These are phyloP conservation scores for Penicillium diatomitis DNA, from an alignment of 495 filamentous ascomycete species.

Conservation along the genomic window DNA sequence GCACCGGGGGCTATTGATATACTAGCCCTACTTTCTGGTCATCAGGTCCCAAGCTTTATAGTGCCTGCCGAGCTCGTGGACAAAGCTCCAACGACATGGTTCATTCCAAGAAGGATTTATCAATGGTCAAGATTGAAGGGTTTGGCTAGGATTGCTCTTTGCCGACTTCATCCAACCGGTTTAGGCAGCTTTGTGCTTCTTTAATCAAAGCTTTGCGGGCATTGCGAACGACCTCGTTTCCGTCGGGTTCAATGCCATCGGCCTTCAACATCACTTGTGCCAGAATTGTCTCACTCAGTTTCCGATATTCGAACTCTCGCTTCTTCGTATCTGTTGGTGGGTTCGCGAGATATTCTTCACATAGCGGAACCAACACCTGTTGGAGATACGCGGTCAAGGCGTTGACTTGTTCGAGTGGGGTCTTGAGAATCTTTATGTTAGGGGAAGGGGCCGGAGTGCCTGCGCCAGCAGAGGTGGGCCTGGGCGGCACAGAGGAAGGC, in stretches of 20 bases:
- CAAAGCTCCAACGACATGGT: no score
- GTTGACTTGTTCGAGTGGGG: slow-evolving; percentile 62
- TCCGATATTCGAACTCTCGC: slow-evolving; percentile 68
- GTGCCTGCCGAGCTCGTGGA: no score
- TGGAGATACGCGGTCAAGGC: slow-evolving; percentile 58
- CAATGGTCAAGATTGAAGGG: no score
- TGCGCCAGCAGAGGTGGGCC: slow-evolving; percentile 16
- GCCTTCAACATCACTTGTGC: slow-evolving; percentile 76
- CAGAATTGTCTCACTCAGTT: slow-evolving; percentile 74
- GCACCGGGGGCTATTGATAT: no score
- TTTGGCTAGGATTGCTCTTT: slow-evolving; percentile 8
- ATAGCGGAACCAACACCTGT: slow-evolving; percentile 56
- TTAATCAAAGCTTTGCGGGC: slow-evolving; percentile 67
- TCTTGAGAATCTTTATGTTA: slow-evolving; percentile 22
- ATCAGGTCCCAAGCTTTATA: no score
- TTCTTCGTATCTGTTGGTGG: slow-evolving; percentile 66
- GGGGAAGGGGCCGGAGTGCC: slow-evolving; percentile 27
- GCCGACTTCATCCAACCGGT: slow-evolving; percentile 46
- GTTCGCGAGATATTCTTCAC: slow-evolving; percentile 49
- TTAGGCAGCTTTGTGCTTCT: slow-evolving; percentile 59
- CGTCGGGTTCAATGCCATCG: slow-evolving; percentile 70
- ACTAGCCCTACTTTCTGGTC: no score
- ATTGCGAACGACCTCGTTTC: slow-evolving; percentile 52
- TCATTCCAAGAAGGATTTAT: no score
- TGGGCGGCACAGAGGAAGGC: slow-evolving; percentile 10